Evolutionary conservation across 2,329 filamentous ascomycete species (phyloP), one percentile per base, ranked within the genome.

Genomic region (Colletotrichum tabaci): DNA sequence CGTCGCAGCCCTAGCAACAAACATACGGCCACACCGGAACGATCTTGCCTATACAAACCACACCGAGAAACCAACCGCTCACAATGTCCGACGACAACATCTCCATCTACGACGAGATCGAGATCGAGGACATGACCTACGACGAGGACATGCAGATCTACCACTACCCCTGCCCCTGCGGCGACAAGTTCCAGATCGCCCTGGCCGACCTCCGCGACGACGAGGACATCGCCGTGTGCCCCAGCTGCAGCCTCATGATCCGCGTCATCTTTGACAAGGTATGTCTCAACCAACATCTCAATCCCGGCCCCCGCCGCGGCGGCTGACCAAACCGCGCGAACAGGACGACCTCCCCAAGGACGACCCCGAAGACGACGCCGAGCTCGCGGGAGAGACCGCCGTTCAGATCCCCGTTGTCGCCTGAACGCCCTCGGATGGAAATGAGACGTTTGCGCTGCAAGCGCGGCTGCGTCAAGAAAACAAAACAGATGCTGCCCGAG

Each of bases 41-140:
- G 26, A 26, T 26, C 26, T 26, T 26, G 4, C 26, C 4, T 26
- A 26, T 4, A 26, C 16, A 0, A 10, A 10, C 6, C 46, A 26
- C 2, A 0, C 46, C 2, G 2, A 18, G 15, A 46, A 49, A 15
- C 40, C 2, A 30, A 35, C 67, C 58, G 40, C 53, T 4, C 66
- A 84, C 75, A 67, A 92, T 91, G 90, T 87, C 90, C 46, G 90
- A 91, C 79, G 89, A 92, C 74, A 87, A 89, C 64, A 82, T 92
- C 68, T 91, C 92, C 76, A 94, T 98, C 81, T 98, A 98, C 86
- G 96, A 98, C 79, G 96, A 98, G 83, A 96, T 98, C 83, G 96
- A 98, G 82, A 98, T 98, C 85, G 96, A 98, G 82, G 96, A 99
- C 84, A 97, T 98, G 95, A 96, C 93, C 78, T 98, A 90, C 81